Evolutionary conservation across 1,284 basidiomycete genomes (phyloP), one percentile per base, ranked within the genome.

Genomic region (Fistulinella staudtii): DNA sequence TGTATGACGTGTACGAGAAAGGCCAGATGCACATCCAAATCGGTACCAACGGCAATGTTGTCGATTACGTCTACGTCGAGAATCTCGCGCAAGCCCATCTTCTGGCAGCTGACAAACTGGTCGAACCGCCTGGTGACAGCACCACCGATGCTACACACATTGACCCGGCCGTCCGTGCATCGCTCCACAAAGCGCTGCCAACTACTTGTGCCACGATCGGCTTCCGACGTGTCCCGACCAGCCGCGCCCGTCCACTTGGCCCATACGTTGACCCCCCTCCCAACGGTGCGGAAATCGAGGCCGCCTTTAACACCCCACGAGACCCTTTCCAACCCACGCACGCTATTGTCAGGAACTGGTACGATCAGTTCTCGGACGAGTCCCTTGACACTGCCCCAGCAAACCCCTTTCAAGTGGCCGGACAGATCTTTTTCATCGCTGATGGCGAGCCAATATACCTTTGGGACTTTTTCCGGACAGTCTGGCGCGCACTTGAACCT

Each of bases 41-140:
- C 50, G 96, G 96, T n/a, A n/a, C n/a, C 36, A 98, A 98, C 71
- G 80, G 76, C 49, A 99, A 99, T 66, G 70, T 98, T 9, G 95
- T 93, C 58, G 95, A 99, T 69, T 97, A 91, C 84, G 98, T 95
- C 1, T 98, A 97, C 60, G 93, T 99, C 52, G 91, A 84, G 51
- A 99, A 99, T 64, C 88, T 96, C 50, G 94, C 93, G 0, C 82
- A 90, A 60, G 95, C 94, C 1, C 96, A 99, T 63, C 70, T 99
- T 7, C 81, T 99, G 36, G 96, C 96, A 2, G 88, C 90, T 8
- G 94, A 98, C 72, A 84, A 80, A 59, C 80, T 95, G 29, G 73
- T 72, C 42, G 58, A 57, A 24, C 65, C 68, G 2, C 50, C 0
- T n/a, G n/a, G n/a, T n/a, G 46, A 60, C 35, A 44, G 8, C 8